phyloP scores from a whole-genome alignment of 192 early-diverging fungal genomes.

The Backusella luteola region DNA sequence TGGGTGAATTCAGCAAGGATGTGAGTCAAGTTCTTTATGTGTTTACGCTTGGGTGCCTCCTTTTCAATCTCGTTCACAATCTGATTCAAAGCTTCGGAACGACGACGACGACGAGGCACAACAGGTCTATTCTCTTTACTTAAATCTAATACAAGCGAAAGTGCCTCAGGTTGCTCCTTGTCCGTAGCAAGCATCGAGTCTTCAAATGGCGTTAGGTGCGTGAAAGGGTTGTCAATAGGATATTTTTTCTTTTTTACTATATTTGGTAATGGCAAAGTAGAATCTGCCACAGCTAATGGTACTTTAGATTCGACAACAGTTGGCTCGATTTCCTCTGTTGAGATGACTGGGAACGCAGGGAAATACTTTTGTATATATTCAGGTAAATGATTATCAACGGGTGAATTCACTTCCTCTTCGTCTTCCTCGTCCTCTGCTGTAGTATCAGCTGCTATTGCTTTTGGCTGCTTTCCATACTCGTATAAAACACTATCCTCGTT shows the following conservation, averaged over 20 bases:
- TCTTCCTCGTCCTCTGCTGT: slow-evolving; percentile 1
- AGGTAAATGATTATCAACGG: slow-evolving; percentile 12
- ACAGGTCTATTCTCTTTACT: background rate
- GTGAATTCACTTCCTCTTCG: slow-evolving; percentile 20
- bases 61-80: background rate
- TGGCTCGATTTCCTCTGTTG: slow-evolving; percentile 14
- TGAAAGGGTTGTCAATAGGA: slow-evolving; percentile 34
- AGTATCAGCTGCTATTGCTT: background rate
- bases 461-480: background rate
- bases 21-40: background rate
- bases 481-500: background rate
- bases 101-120: background rate
- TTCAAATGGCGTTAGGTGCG: slow-evolving; percentile 30
- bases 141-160: background rate
- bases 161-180: slow-evolving; percentile 3
- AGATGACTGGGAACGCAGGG: slow-evolving; percentile 18
- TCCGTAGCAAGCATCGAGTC: slow-evolving; percentile 30
- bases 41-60: background rate
- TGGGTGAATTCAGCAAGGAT: slow-evolving; percentile 8
- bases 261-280: background rate
- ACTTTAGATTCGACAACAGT: background rate
- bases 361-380: slow-evolving; percentile 28
- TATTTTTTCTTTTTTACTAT: slow-evolving; percentile 22
- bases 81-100: background rate
- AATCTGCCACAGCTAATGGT: background rate